These are phyloP conservation scores for Elymus sibiricus DNA, from an alignment of 176 grass and related monocot genomes.

Conservation along the genomic window DNA sequence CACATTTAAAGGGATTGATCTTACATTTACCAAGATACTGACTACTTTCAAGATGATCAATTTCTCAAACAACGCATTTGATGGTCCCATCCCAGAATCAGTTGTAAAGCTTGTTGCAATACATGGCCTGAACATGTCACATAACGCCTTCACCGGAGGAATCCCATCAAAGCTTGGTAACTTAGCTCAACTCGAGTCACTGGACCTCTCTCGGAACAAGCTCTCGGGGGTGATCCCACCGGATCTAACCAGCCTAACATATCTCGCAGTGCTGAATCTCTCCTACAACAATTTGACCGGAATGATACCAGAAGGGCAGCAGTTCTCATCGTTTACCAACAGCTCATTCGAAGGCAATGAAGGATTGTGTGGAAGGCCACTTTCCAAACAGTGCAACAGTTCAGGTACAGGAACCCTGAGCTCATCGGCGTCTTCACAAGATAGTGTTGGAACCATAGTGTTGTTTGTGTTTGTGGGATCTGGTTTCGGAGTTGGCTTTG, in stretches of 20 bases:
- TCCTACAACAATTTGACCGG: slow-evolving; percentile 41
- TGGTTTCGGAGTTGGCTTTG: background rate
- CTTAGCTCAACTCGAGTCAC: slow-evolving; percentile 17
- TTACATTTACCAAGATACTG: background rate
- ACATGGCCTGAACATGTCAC: slow-evolving; percentile 2
- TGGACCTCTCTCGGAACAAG: slow-evolving; percentile 38
- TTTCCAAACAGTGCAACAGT: slow-evolving; percentile 11
- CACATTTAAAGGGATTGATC: background rate
- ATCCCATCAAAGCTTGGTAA: slow-evolving; percentile 2
- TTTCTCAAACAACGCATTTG: slow-evolving; percentile 31
- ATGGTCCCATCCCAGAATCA: background rate
- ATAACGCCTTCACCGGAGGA: background rate
- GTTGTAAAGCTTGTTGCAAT: slow-evolving; percentile 18
- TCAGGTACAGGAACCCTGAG: background rate
- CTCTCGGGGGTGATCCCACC: slow-evolving; percentile 36
- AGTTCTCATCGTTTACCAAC: background rate
- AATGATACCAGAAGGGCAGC: slow-evolving; percentile 10
- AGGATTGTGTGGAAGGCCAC: background rate
- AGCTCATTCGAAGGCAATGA: slow-evolving; percentile 7
- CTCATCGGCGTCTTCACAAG: background rate
- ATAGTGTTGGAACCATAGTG: background rate
- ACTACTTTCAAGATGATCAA: slow-evolving; percentile 23
- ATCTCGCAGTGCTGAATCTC: slow-evolving; percentile 29
- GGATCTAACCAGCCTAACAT: slow-evolving; percentile 28
- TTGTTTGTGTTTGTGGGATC: background rate